These are phyloP conservation scores for Clarkia xantiana DNA, from an alignment of 345 rosid species.

Conservation along the genomic window DNA sequence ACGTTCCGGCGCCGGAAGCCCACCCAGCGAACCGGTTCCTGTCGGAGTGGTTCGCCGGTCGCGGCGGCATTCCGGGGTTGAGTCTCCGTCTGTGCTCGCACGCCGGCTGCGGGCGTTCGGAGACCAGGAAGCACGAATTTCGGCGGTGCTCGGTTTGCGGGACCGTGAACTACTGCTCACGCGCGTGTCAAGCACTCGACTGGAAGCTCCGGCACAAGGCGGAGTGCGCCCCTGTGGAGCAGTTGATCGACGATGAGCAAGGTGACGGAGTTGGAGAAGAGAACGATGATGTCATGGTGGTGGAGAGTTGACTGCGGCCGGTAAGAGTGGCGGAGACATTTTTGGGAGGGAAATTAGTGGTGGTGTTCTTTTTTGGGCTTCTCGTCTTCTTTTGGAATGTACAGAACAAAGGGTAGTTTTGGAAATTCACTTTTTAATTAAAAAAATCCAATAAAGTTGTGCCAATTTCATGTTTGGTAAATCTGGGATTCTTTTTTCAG, in stretches of 20 bases:
- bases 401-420: too few species aligned
- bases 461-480: too few species aligned
- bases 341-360: too few species aligned
- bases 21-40: conserved; percentile 69
- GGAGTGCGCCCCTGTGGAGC: conserved; percentile 59
- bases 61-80: conserved; percentile 23
- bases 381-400: not conserved
- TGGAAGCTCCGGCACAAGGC: conserved; percentile 86
- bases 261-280: conserved; percentile 21
- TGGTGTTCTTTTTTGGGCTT: not conserved
- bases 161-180: conserved; percentile 81
- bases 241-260: conserved; percentile 44
- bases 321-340: too few species aligned
- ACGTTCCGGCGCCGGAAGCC: conserved; percentile 71
- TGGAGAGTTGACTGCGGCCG: conserved; percentile 8
- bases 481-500: too few species aligned
- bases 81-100: conserved; percentile 78
- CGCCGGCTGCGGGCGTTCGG: conserved; percentile 77
- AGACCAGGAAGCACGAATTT: conserved; percentile 83
- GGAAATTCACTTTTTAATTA: too few species aligned
- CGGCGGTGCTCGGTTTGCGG: conserved; percentile 94
- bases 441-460: too few species aligned
- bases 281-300: conserved; percentile 7
- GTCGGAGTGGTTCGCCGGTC: conserved; percentile 54
- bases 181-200: conserved; percentile 94